These are phyloP conservation scores for Dothiorella sarmentorum DNA, from an alignment of 2,329 filamentous ascomycete species.

Conservation along the genomic window DNA sequence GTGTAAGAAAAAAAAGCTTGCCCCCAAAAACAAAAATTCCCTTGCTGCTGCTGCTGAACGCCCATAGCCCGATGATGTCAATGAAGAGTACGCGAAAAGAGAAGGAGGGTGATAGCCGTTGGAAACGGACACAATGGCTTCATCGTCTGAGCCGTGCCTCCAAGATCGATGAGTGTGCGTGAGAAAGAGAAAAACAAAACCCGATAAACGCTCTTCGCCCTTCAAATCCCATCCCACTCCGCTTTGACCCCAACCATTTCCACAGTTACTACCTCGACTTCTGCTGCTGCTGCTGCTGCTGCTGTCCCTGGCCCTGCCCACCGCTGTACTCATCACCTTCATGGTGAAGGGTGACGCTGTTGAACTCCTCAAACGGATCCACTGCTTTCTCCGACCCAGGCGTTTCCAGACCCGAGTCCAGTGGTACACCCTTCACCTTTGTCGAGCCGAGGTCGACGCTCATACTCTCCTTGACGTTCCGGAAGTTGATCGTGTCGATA, in stretches of 20 bases:
- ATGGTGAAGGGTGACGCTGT: constrained; percentile 95
- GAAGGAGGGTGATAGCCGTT: background rate
- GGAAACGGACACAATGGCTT: background rate
- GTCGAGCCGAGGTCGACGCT: constrained; percentile 72
- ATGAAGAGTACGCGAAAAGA: background rate
- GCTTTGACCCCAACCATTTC: background rate
- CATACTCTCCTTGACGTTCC: constrained; percentile 95
- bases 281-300: constrained; percentile 3
- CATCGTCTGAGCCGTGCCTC: background rate
- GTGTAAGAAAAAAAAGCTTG: background rate
- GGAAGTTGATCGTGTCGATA: constrained; percentile 93
- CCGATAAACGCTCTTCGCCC: constrained; percentile 1
- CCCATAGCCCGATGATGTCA: background rate
- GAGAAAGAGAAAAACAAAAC: background rate
- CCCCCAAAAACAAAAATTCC: background rate
- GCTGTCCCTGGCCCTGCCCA: background rate
- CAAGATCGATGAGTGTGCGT: background rate
- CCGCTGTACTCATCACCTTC: constrained; percentile 69
- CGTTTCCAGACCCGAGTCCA: constrained; percentile 81
- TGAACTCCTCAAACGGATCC: constrained; percentile 98
- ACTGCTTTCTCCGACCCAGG: constrained; percentile 69
- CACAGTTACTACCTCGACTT: constrained; percentile 3
- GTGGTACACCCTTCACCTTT: constrained; percentile 70
- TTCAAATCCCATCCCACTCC: constrained; percentile 22
- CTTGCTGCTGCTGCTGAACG: constrained; percentile 5